Evolutionary conservation across 139 green algal genomes (phyloP).

Genomic region (Closterium sp.): DNA sequence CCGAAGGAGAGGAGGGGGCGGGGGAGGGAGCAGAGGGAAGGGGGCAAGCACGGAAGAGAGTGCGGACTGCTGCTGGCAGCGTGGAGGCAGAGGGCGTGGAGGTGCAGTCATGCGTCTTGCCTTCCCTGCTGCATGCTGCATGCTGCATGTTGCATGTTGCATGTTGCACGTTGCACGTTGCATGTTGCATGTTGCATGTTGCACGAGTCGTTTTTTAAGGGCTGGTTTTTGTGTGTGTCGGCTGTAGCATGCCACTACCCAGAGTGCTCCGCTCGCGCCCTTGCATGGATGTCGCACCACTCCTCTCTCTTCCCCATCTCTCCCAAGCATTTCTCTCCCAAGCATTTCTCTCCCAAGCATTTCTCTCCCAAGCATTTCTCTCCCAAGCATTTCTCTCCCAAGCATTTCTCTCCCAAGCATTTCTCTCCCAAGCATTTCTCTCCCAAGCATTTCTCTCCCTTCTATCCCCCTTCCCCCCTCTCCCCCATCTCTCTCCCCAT

Average conservation of each 20-base stretch:
- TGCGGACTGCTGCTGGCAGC: not conserved
- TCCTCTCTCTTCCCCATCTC: not conserved
- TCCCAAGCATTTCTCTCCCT: no score
- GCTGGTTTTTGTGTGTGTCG: not conserved
- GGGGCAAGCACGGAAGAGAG: not conserved
- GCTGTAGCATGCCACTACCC: not conserved
- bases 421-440: not conserved
- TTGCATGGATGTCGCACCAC: not conserved
- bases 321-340: not conserved
- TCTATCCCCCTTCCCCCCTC: no score
- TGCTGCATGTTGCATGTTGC: not conserved
- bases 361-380: not conserved
- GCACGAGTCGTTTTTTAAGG: not conserved
- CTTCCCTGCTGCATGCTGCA: not conserved
- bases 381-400: no score
- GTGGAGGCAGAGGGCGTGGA: not conserved
- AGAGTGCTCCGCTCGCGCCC: no score
- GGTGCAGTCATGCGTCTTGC: not conserved
- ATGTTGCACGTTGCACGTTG: not conserved
- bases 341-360: no score
- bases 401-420: no score
- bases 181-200: not conserved
- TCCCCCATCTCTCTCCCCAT: not conserved
- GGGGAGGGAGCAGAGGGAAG: not conserved
- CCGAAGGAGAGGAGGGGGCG: not conserved